Evolutionary conservation across 2,329 filamentous ascomycete genomes (phyloP), one percentile per base, ranked within the genome.

Genomic region (Annulohypoxylon truncatum): DNA sequence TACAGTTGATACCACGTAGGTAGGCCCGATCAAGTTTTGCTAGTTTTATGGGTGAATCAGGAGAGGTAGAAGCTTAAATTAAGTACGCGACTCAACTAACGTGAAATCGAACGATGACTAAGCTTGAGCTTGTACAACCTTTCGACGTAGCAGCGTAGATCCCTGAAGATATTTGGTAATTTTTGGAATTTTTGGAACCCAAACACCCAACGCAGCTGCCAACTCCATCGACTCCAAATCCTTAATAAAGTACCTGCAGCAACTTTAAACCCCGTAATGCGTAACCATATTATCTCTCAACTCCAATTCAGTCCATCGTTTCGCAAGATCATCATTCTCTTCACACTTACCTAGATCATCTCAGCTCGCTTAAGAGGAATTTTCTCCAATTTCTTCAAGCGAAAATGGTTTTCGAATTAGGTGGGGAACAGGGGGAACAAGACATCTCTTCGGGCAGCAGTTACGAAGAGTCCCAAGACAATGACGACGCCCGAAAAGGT

Each of bases 381-480:
- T 47, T 31, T 59, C 46, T 42, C 9, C 10, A 26, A 53, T 47
- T 31, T 59, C 46, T 42, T 7, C 10, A 26, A 53, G 12, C 38
- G 10, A 61, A 42, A 42, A 69, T 66, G 64, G 13, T 44, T 28
- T 48, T 48, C 44, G 44, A 48, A 48, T 15, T 26, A 28, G 44
- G 13, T 12, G 55, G 64, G 38, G 60, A 38, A 20, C 67, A 56
- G 29, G 54, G 63, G 35, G 59, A 35, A 13, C 66, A 55, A 26
- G 56, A 60, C 29, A 61, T 51, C 29, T 67, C 64, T n/a, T 69
- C 66, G 15, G 63, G 63, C 20, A 69, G 66, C 22, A 69, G 55
- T 35, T 61, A 64, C 55, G 64, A 44, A 53, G 64, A 64, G 10
- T 53, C 48, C 31, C 64, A 54, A 20, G 52, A 54, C 15, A 54